Evolutionary conservation across 2,329 filamentous ascomycete genomes (phyloP).

Genomic region (Stemphylium beticola): DNA sequence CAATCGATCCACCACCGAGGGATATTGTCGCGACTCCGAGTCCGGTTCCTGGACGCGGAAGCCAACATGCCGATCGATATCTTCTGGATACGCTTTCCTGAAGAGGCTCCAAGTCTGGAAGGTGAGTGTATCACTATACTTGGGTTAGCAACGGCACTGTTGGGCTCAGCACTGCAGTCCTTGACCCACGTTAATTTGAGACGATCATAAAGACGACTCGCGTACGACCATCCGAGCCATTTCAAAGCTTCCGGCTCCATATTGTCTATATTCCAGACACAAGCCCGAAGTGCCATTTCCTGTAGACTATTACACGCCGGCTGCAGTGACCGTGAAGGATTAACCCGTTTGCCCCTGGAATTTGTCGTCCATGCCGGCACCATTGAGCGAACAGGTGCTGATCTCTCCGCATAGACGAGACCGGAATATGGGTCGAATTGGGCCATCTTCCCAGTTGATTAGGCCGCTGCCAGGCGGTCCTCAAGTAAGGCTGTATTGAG

Average conservation of each 20-base stretch:
- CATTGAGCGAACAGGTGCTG: constrained; percentile 23
- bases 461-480: background rate
- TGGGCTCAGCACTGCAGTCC: background rate
- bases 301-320: constrained; percentile 22
- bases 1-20: constrained; percentile 21
- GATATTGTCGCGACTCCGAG: constrained; percentile 10
- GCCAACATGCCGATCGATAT: constrained; percentile 18
- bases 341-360: constrained; percentile 18
- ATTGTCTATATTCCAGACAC: constrained; percentile 22
- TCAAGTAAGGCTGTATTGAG: background rate
- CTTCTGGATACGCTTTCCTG: constrained; percentile 23
- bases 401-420: constrained; percentile 26
- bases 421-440: constrained; percentile 16
- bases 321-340: constrained; percentile 15
- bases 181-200: constrained; percentile 20
- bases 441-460: constrained; percentile 6
- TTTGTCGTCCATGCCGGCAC: constrained; percentile 22
- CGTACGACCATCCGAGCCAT: constrained; percentile 29
- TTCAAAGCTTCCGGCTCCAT: constrained; percentile 23
- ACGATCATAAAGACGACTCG: constrained; percentile 20
- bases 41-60: constrained; percentile 14
- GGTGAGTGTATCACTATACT: constrained; percentile 21
- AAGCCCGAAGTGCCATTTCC: constrained; percentile 26
- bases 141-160: background rate
- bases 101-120: constrained; percentile 27